Evolutionary conservation across 2,329 filamentous ascomycete genomes (phyloP).

Genomic region (Helminthosporium solani): DNA sequence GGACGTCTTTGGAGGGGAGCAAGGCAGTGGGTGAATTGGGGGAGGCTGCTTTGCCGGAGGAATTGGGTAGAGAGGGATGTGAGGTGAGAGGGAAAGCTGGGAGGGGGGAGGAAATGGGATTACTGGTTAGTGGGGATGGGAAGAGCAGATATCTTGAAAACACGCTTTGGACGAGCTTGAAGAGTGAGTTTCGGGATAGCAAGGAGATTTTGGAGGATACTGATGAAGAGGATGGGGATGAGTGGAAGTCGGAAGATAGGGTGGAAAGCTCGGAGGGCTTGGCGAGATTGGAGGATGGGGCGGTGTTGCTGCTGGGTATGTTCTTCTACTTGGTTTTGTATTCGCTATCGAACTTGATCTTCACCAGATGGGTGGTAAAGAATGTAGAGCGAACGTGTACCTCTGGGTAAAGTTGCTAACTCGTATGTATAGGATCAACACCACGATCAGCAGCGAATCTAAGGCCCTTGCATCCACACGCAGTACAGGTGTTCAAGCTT

Average conservation of each 20-base stretch:
- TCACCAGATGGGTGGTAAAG: too few relatives aligned
- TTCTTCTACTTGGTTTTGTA: background rate
- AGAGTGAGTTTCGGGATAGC: conserved; percentile 30
- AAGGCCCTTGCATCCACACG: conserved; percentile 65
- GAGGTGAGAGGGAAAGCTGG: too few relatives aligned
- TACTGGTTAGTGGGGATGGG: too few relatives aligned
- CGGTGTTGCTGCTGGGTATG: background rate
- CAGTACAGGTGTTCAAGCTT: conserved; percentile 65
- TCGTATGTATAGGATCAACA: background rate
- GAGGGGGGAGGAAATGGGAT: too few relatives aligned
- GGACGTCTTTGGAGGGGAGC: background rate
- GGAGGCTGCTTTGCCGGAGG: too few relatives aligned
- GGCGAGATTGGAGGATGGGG: too few relatives aligned
- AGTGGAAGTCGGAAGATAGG: too few relatives aligned
- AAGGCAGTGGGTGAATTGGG: conserved; percentile 26
- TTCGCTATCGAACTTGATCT: too few relatives aligned
- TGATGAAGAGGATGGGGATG: conserved; percentile 24
- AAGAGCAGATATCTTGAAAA: conserved; percentile 37
- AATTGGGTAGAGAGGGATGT: too few relatives aligned
- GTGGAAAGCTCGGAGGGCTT: too few relatives aligned
- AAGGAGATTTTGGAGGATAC: conserved; percentile 35
- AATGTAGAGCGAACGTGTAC: too few relatives aligned
- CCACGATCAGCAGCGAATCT: conserved; percentile 44
- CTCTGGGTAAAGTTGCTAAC: too few relatives aligned
- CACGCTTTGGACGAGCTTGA: conserved; percentile 34